Evolutionary conservation across 352 stramenopile genomes (phyloP), one percentile per base, ranked within the genome.

Genomic region (Phytophthora ramorum): DNA sequence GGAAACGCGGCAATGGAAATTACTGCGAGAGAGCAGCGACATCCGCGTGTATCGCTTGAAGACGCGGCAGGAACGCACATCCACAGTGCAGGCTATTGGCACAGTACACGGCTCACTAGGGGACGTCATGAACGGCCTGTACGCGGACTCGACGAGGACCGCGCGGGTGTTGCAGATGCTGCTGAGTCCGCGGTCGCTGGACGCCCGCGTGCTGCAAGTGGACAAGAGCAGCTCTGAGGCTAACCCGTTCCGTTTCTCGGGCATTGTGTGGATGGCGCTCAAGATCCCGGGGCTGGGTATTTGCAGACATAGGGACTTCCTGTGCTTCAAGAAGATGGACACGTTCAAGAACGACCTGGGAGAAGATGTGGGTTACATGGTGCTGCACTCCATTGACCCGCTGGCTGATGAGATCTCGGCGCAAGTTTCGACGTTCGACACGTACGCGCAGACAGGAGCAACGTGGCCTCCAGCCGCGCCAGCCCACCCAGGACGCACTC

Each of bases 321-420:
- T 92, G 30, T 90, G 83, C 53, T 93, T 91, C 59, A 90, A 90
- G 70, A 91, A 92, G 72, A 91, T 90, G 81, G 80, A 88, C 41
- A 34, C 63, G 10, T 63, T 84, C 37, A 83, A 73, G 44, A 74
- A 89, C 53, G 81, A 90, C 35, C 48, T 81, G 5, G 79, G 81
- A n/a, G 75, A 90, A 44, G 83, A 92, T 13, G 61, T 92, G 40
- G 85, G 83, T 16, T 91, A 83, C 55, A 54, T 93, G 45, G 83
- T 89, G 45, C 58, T 92, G 44, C 83, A 91, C 32, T 92, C 85
- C 2, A 83, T 93, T 47, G 83, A 93, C 44, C 66, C 66, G 5
- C 62, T 69, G 17, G 74, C 75, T 2, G 76, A 79, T 22, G 65
- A 76, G 19, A 40, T 73, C 16, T 13, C 53, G 20, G 45, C 55